Conservation (phyloP, 2,329 filamentous ascomycete species). For the Macrophomina phaseolina region DNA sequence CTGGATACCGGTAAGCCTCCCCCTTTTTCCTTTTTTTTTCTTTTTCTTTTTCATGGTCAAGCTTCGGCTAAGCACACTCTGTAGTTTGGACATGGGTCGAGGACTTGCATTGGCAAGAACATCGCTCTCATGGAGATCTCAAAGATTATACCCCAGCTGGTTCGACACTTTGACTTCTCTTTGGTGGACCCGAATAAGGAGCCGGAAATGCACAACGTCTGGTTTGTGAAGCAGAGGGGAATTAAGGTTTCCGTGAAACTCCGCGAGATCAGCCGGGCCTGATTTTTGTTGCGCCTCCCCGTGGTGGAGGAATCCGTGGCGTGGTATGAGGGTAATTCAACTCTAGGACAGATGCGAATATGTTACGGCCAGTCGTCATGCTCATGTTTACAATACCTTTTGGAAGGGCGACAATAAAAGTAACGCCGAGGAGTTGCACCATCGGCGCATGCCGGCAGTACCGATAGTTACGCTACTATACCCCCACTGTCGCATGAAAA, state of each 20-base stretch:
- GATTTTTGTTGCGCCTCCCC: not conserved
- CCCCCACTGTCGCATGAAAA: too few relatives aligned
- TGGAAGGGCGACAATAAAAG: too few relatives aligned
- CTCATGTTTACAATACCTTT: too few relatives aligned
- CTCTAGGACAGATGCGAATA: too few relatives aligned
- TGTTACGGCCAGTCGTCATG: too few relatives aligned
- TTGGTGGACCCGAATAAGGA: not conserved
- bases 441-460: too few relatives aligned
- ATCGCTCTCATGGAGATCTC: constrained; percentile 44
- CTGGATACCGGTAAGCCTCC: not conserved
- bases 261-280: constrained; percentile 42
- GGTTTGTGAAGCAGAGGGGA: constrained; percentile 9
- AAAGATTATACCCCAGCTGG: constrained; percentile 40
- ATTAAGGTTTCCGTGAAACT: constrained; percentile 35
- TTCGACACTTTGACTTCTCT: not conserved
- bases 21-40: too few relatives aligned
- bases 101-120: constrained; percentile 44
- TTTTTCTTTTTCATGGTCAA: too few relatives aligned
- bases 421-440: too few relatives aligned
- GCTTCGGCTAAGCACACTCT: not conserved
- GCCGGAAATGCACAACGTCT: not conserved
- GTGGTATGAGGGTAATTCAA: too few relatives aligned
- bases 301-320: too few relatives aligned
- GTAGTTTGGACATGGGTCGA: constrained; percentile 52
- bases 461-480: too few relatives aligned